Evolutionary conservation across 495 filamentous ascomycete genomes (phyloP).

Genomic region (Halenospora varia): DNA sequence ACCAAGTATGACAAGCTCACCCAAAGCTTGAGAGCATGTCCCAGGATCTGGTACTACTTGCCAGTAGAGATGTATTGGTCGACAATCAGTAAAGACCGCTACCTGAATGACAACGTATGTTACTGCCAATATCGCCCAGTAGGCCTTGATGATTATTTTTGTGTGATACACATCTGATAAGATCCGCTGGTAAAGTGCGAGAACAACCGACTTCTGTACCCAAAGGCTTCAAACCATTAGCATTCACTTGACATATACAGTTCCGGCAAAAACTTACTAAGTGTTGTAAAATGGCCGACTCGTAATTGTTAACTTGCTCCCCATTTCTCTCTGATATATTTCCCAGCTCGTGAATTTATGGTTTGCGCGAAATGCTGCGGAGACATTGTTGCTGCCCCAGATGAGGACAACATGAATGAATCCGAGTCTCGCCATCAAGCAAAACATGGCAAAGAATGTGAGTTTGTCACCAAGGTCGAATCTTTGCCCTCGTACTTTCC

Average conservation of each 20-base stretch:
- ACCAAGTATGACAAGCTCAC: conserved; percentile 35
- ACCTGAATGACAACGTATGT: conserved; percentile 35
- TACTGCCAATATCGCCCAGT: conserved; percentile 28
- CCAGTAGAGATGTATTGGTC: conserved; percentile 40
- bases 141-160: conserved; percentile 28
- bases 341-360: conserved; percentile 27
- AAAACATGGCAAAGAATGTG: conserved; percentile 26
- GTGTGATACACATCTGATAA: conserved; percentile 33
- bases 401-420: conserved; percentile 31
- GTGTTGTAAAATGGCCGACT: conserved; percentile 32
- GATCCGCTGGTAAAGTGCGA: conserved; percentile 37
- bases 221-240: conserved; percentile 25
- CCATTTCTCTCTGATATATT: conserved; percentile 31
- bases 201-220: conserved; percentile 39
- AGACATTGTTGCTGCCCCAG: conserved; percentile 36
- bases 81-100: conserved; percentile 41
- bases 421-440: conserved; percentile 24
- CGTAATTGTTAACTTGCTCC: conserved; percentile 28
- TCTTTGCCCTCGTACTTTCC: conserved; percentile 21
- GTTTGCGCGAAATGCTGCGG: conserved; percentile 10
- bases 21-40: conserved; percentile 35
- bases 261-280: conserved; percentile 22
- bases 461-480: conserved; percentile 30
- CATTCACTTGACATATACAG: neutral
- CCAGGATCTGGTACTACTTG: conserved; percentile 36